Conservation (phyloP, 192 early-diverging fungal genomes). For the Backusella sp. region DNA sequence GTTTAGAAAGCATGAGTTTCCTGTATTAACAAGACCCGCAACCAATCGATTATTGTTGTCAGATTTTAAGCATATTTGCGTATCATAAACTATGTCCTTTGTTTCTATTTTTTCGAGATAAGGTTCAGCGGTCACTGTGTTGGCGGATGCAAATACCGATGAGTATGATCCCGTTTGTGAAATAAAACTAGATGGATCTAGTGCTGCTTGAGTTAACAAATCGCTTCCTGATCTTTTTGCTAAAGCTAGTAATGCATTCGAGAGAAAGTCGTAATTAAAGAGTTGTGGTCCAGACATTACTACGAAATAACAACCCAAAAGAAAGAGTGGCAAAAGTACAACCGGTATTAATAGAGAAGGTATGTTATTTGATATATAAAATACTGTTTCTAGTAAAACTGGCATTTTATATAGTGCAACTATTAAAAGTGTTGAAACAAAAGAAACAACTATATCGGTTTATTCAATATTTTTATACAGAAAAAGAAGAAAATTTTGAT, state of each 20-base stretch:
- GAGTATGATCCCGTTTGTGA: background rate
- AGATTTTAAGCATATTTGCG: background rate
- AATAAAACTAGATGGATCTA: background rate
- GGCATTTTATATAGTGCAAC: background rate
- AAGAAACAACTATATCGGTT: background rate
- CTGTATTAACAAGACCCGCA: slow-evolving; percentile 78
- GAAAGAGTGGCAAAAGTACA: background rate
- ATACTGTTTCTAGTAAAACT: background rate
- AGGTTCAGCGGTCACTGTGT: background rate
- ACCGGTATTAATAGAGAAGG: background rate
- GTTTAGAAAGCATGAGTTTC: slow-evolving; percentile 94
- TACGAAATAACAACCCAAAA: background rate
- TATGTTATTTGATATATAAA: background rate
- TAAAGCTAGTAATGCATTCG: background rate
- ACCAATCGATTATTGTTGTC: background rate
- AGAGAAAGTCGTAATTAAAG: background rate
- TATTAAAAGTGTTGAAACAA: background rate
- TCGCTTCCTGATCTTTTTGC: background rate
- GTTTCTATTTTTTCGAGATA: background rate
- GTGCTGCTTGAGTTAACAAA: background rate
- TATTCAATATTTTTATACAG: background rate
- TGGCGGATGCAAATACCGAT: background rate
- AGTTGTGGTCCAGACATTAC: background rate
- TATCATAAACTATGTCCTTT: background rate
- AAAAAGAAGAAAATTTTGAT: background rate